Evolutionary conservation across 257 asterid species (phyloP), one percentile per base, ranked within the genome.

Genomic region (Asclepias syriaca): DNA sequence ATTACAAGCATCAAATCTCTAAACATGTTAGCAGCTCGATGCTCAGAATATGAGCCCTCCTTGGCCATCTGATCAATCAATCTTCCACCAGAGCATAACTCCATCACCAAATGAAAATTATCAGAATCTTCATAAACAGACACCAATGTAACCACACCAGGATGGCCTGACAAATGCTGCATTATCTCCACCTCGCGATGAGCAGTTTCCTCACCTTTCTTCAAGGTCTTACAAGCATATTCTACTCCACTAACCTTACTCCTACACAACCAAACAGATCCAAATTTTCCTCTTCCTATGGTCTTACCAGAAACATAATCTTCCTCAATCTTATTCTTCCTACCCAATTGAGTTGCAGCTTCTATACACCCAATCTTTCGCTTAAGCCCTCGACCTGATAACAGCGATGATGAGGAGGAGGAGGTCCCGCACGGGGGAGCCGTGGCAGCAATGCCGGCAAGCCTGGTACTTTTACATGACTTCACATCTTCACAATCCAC

Each of bases 151-250:
- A 84, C 87, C 43, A 84, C 84, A 40, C 87, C 87, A 5, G 78
- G 77, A 51, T 78, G 82, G 51, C 87, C 87, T 9, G 85, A 84
- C 45, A 84, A 76, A 68, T 84, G 87, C 74, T 84, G 87, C 87
- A 84, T 84, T 65, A 84, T 84, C 79, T 84, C 87, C 66, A 84
- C 87, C 78, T 84, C 87, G 11, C 81, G 66, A 15, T 84, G 87
- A 56, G 76, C 85, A 10, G 83, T 84, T 69, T 84, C 87, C 74
- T 84, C 87, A 27, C 85, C 85, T 68, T 84, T 84, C 68, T 73
- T 79, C 80, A 84, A 72, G 1, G 82, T 81, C 67, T 84, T 84
- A 61, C 87, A 84, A 1, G 87, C 87, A 72, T 78, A 84, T 19
- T 76, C 78, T 37, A 63, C 85, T 8, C 85, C 83, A 0, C 74